Percentiles rank a stretch among this genome's conserved stretches.
Evolutionary conservation across 192 early-diverging fungal species (phyloP).

Genomic region (Umbelopsis ramanniana): DNA sequence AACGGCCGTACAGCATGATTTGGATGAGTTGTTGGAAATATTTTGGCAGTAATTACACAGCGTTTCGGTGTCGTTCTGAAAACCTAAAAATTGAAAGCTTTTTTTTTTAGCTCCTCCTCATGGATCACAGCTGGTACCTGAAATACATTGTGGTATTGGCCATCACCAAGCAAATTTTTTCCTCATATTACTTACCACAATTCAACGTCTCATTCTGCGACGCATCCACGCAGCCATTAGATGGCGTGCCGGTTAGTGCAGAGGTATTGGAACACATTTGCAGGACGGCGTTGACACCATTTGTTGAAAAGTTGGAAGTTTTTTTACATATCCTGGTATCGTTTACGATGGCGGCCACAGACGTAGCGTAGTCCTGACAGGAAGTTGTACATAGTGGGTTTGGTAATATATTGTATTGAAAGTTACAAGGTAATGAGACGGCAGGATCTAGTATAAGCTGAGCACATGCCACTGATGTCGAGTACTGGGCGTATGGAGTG

Average conservation of each 20-base stretch:
- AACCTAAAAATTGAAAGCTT: too few relatives aligned
- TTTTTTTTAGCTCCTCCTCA: too few relatives aligned
- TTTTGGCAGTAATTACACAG: slow-evolving; percentile 30
- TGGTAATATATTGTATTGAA: slow-evolving; percentile 19
- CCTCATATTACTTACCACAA: slow-evolving; percentile 11
- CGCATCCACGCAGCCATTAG: background rate
- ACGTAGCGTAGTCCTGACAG: background rate
- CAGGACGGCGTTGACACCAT: background rate
- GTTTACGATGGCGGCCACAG: background rate
- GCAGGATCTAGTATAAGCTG: slow-evolving; percentile 14
- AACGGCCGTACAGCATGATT: slow-evolving; percentile 17
- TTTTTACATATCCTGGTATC: slow-evolving; percentile 6
- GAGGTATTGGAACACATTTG: background rate
- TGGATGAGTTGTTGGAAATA: slow-evolving; percentile 13
- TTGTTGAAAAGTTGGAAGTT: background rate
- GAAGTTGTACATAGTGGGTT: slow-evolving; percentile 2
- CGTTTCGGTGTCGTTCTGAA: slow-evolving; percentile 25
- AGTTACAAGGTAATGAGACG: slow-evolving; percentile 1
- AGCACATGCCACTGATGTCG: background rate
- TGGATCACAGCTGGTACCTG: too few relatives aligned
- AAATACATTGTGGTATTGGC: too few relatives aligned
- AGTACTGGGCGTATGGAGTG: slow-evolving; percentile 6
- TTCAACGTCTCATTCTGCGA: background rate
- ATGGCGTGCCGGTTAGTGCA: background rate
- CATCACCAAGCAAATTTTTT: background rate